phyloP scores from a whole-genome alignment of 345 rosid genomes.

The Citrus medica region DNA sequence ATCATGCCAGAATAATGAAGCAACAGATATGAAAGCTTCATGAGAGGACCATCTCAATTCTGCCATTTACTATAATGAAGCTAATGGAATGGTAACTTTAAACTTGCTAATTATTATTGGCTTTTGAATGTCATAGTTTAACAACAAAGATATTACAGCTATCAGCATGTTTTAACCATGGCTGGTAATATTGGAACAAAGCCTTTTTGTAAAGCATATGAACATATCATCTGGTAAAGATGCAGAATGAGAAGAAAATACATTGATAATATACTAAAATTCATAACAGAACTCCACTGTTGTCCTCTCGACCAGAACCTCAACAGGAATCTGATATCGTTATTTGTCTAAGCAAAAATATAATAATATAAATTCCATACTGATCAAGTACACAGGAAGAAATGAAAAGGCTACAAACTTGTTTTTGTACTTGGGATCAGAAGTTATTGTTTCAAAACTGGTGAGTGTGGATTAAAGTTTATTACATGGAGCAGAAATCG shows the following conservation, averaged over 20 bases:
- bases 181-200: neutral
- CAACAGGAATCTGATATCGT: neutral
- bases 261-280: too few relatives aligned
- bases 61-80: too few relatives aligned
- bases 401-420: neutral
- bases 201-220: neutral
- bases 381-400: neutral
- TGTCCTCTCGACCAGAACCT: neutral
- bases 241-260: neutral
- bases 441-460: neutral
- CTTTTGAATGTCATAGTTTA: neutral
- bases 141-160: neutral
- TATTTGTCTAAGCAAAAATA: neutral
- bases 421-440: neutral
- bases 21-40: neutral
- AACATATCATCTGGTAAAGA: neutral
- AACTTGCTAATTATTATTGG: neutral
- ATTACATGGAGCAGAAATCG: constrained; percentile 7
- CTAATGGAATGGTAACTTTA: neutral
- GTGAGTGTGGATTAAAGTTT: neutral
- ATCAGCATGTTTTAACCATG: neutral
- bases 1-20: neutral
- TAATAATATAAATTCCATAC: neutral
- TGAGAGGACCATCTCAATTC: neutral
- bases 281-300: too few relatives aligned